Percentiles rank a stretch among this genome's conserved stretches.
phyloP scores from a whole-genome alignment of 768 basidiomycete species.

The Cubamyces sp. region DNA sequence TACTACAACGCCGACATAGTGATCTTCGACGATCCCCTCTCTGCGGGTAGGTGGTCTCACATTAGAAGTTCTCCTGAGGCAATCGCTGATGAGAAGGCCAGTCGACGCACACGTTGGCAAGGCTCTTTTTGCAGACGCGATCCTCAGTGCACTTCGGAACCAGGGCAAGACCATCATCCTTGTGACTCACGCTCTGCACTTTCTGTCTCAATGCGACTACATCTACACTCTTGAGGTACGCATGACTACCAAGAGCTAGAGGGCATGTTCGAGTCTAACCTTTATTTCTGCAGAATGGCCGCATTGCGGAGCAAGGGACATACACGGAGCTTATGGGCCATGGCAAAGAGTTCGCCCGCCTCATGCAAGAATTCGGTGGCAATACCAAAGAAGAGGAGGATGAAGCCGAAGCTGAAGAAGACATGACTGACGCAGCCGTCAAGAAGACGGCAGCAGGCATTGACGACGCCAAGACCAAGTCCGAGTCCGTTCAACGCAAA shows the following conservation, averaged over 20 bases:
- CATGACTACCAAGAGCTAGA: background rate
- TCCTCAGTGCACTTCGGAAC: slow-evolving; percentile 49
- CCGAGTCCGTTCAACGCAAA: slow-evolving; percentile 36
- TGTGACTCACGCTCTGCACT: slow-evolving; percentile 60
- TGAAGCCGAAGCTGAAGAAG: slow-evolving; percentile 35
- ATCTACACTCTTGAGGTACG: slow-evolving; percentile 47
- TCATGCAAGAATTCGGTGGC: slow-evolving; percentile 67
- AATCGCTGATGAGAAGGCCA: slow-evolving; percentile 33
- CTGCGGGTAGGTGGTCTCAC: slow-evolving; percentile 48
- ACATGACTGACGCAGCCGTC: slow-evolving; percentile 21
- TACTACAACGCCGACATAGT: slow-evolving; percentile 68
- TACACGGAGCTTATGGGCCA: slow-evolving; percentile 53
- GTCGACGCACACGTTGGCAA: slow-evolving; percentile 80
- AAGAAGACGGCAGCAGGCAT: slow-evolving; percentile 27
- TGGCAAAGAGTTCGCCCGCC: slow-evolving; percentile 57
- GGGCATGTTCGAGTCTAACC: too few species aligned
- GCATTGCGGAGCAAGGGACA: slow-evolving; percentile 53
- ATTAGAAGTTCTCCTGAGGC: background rate
- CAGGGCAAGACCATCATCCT: slow-evolving; percentile 56
- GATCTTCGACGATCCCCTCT: slow-evolving; percentile 67
- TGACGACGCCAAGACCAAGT: slow-evolving; percentile 43
- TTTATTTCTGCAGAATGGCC: slow-evolving; percentile 35
- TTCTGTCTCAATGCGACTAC: slow-evolving; percentile 54
- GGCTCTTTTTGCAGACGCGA: slow-evolving; percentile 68
- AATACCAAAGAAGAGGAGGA: slow-evolving; percentile 42